Conservation (phyloP, 1,284 basidiomycete genomes). For the Coniferiporia weirii region DNA sequence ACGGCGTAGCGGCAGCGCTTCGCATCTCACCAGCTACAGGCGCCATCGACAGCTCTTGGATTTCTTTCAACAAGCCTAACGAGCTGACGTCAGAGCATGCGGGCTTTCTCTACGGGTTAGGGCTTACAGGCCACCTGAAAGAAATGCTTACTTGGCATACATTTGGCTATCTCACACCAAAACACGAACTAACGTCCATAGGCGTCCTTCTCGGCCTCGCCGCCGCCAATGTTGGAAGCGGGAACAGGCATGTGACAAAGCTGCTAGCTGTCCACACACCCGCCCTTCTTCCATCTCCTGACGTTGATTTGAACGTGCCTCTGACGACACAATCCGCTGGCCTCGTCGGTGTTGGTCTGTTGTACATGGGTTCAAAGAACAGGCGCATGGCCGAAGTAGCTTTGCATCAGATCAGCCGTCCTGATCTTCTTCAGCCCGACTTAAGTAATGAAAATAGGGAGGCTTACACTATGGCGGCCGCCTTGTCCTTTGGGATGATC, state of each 20-base stretch:
- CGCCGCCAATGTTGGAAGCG: constrained; percentile 86
- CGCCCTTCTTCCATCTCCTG: constrained; percentile 83
- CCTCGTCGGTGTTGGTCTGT: constrained; percentile 81
- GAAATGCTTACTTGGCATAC: constrained; percentile 87
- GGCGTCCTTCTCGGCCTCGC: constrained; percentile 90
- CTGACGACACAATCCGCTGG: constrained; percentile 89
- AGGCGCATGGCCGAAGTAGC: constrained; percentile 91
- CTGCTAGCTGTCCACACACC: constrained; percentile 90
- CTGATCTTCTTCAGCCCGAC: constrained; percentile 75
- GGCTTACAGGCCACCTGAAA: constrained; percentile 85
- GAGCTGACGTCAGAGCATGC: constrained; percentile 89
- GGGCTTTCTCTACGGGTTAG: constrained; percentile 91
- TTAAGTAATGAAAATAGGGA: constrained; percentile 83
- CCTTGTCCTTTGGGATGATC: constrained; percentile 90
- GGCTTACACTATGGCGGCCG: constrained; percentile 86
- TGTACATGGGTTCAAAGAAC: constrained; percentile 86
- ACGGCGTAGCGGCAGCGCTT: constrained; percentile 90
- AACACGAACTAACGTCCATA: constrained; percentile 93
- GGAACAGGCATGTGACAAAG: constrained; percentile 85
- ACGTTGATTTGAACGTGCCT: constrained; percentile 85
- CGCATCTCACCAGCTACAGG: constrained; percentile 74
- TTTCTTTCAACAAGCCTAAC: constrained; percentile 86
- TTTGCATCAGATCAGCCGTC: constrained; percentile 76
- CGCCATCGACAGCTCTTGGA: constrained; percentile 86
- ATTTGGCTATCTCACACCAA: constrained; percentile 88